phyloP scores from a whole-genome alignment of 257 asterid species.

The Jacaranda mimosifolia region DNA sequence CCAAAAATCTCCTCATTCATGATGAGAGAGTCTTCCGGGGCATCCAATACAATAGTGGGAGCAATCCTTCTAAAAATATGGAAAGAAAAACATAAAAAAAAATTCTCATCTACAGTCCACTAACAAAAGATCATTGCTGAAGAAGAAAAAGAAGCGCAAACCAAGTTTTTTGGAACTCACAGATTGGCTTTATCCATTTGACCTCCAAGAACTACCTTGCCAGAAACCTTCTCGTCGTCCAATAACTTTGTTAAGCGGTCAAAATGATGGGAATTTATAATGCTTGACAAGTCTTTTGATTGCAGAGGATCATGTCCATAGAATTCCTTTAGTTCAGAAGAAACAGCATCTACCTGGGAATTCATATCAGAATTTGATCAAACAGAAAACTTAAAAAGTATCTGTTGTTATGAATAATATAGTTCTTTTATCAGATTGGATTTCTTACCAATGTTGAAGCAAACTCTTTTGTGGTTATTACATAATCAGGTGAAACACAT shows the following conservation, averaged over 20 bases:
- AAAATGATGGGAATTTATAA: constrained; percentile 75
- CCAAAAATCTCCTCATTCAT: constrained; percentile 94
- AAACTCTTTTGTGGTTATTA: constrained; percentile 69
- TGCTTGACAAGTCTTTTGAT: constrained; percentile 78
- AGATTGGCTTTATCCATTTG: constrained; percentile 64
- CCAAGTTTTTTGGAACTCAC: constrained; percentile 59
- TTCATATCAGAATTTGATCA: constrained; percentile 26
- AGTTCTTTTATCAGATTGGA: constrained; percentile 20
- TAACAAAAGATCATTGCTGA: neutral
- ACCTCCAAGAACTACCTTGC: constrained; percentile 87
- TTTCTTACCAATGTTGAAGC: constrained; percentile 71
- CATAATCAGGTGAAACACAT: constrained; percentile 86
- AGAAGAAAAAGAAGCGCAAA: constrained; percentile 18
- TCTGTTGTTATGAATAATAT: neutral
- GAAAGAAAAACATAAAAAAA: constrained; percentile 22
- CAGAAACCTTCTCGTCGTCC: constrained; percentile 80
- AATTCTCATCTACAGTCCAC: neutral
- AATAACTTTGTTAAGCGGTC: constrained; percentile 64
- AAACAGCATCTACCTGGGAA: constrained; percentile 64
- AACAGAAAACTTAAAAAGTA: neutral
- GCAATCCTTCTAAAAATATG: constrained; percentile 67
- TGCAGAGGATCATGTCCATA: constrained; percentile 81
- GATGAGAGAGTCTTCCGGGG: constrained; percentile 73
- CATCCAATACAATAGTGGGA: constrained; percentile 85
- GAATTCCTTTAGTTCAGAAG: constrained; percentile 72